A percentile compares a stretch with the other conserved stretches of the same genome.
Conservation (phyloP, 2,329 filamentous ascomycete species). For the Alternaria dauci region DNA sequence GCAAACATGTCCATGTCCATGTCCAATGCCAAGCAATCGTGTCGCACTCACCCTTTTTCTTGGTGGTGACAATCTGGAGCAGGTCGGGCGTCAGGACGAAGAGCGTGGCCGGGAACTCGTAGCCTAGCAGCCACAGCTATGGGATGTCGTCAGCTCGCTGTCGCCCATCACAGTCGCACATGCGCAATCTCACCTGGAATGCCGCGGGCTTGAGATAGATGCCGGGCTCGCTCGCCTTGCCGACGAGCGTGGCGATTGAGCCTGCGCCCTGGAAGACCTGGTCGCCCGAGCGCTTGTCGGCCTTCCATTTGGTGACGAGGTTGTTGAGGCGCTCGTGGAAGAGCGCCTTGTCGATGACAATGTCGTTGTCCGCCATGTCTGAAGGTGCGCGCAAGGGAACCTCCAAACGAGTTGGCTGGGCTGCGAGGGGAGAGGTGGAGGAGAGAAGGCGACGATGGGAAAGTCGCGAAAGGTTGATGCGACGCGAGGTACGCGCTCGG, state of each 20-base stretch:
- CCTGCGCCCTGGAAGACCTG: conserved; percentile 83
- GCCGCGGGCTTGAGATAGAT: conserved; percentile 96
- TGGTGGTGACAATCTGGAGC: conserved; percentile 91
- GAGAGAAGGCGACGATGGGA: conserved; percentile 26
- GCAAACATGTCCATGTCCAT: background rate
- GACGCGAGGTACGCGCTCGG: conserved; percentile 35
- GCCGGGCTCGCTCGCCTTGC: conserved; percentile 83
- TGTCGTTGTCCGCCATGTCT: conserved; percentile 68
- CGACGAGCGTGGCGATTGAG: conserved; percentile 90
- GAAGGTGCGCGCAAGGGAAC: conserved; percentile 31
- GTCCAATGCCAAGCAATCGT: background rate
- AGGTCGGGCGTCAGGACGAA: conserved; percentile 90
- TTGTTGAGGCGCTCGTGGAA: conserved; percentile 94
- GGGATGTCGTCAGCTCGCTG: conserved; percentile 32
- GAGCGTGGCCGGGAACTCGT: conserved; percentile 96
- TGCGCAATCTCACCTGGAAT: conserved; percentile 74
- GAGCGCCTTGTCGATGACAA: conserved; percentile 91
- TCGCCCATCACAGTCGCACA: background rate
- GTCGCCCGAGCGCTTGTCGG: conserved; percentile 89
- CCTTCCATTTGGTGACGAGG: conserved; percentile 92
- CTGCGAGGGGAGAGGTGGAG: conserved; percentile 20
- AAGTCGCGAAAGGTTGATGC: conserved; percentile 34
- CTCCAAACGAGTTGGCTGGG: conserved; percentile 29
- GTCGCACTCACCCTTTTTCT: conserved; percentile 81
- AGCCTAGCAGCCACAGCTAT: conserved; percentile 97